Evolutionary conservation across 129 eudicot species (phyloP).

Genomic region (Tagetes patula): DNA sequence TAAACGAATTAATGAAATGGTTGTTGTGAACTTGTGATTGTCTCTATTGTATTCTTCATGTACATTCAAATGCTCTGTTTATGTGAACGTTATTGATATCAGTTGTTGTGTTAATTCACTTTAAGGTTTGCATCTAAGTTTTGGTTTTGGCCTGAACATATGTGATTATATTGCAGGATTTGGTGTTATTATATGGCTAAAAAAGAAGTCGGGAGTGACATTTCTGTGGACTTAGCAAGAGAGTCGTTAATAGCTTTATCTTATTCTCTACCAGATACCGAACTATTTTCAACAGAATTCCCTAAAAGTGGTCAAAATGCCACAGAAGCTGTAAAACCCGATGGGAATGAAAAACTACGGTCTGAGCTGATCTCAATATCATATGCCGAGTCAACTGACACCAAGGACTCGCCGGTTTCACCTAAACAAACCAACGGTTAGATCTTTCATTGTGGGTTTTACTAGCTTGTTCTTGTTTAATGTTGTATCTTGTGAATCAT

Average conservation of each 20-base stretch:
- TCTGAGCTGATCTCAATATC: constrained; percentile 62
- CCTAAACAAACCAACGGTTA: constrained; percentile 42
- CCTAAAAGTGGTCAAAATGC: constrained; percentile 26
- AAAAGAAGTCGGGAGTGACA: constrained; percentile 42
- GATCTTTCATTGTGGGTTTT: constrained; percentile 25
- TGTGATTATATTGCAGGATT: constrained; percentile 20
- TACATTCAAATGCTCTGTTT: not conserved
- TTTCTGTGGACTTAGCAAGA: constrained; percentile 46
- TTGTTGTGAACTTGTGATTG: not conserved
- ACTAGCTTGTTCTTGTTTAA: not conserved
- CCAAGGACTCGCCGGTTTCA: constrained; percentile 15
- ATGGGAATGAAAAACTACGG: constrained; percentile 47
- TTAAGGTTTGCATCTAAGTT: not conserved
- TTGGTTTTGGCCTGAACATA: constrained; percentile 20
- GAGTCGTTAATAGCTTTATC: constrained; percentile 82
- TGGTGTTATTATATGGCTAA: constrained; percentile 54
- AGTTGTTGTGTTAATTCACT: not conserved
- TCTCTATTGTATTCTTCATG: not conserved
- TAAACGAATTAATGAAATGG: not conserved
- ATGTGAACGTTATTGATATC: not conserved
- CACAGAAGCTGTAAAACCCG: constrained; percentile 30
- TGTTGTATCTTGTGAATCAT: constrained; percentile 11
- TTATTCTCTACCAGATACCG: constrained; percentile 47
- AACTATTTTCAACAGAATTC: constrained; percentile 5
- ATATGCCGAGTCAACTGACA: constrained; percentile 49